A percentile compares a stretch with the other conserved stretches of the same genome.
These are phyloP conservation scores for Phytophthora vignae DNA, from an alignment of 352 stramenopile species.

Conservation along the genomic window DNA sequence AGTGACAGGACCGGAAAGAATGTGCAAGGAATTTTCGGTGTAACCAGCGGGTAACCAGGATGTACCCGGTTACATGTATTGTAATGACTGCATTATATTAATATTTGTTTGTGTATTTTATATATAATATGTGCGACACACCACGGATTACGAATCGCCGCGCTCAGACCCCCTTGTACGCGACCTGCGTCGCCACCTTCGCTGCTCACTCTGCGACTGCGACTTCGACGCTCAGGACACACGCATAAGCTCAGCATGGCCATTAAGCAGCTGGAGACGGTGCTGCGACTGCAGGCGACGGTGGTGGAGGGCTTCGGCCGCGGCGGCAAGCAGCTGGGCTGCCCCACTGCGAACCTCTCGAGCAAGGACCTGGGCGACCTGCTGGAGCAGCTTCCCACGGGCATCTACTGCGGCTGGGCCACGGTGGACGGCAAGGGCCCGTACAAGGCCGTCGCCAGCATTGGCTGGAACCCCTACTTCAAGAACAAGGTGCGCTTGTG, in stretches of 20 bases:
- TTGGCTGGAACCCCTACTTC: conserved; percentile 96
- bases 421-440: conserved; percentile 80
- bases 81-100: background rate
- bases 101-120: too few species aligned
- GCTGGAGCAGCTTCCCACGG: conserved; percentile 83
- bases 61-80: too few species aligned
- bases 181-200: background rate
- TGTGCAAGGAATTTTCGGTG: background rate
- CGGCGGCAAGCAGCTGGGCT: conserved; percentile 96
- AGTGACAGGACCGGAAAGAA: background rate
- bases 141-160: background rate
- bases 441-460: conserved; percentile 97
- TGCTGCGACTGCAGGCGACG: conserved; percentile 85
- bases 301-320: conserved; percentile 95
- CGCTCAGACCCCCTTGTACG: conserved; percentile 6
- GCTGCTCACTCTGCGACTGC: background rate
- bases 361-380: conserved; percentile 84
- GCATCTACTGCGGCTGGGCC: conserved; percentile 96
- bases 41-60: background rate
- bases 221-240: background rate
- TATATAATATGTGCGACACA: background rate
- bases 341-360: conserved; percentile 96
- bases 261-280: conserved; percentile 63
- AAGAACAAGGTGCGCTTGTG: conserved; percentile 86
- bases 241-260: conserved; percentile 36